Percentiles rank a stretch among this genome's conserved stretches.
Evolutionary conservation across 2,329 filamentous ascomycete genomes (phyloP).

Genomic region (Sporothrix inflata): DNA sequence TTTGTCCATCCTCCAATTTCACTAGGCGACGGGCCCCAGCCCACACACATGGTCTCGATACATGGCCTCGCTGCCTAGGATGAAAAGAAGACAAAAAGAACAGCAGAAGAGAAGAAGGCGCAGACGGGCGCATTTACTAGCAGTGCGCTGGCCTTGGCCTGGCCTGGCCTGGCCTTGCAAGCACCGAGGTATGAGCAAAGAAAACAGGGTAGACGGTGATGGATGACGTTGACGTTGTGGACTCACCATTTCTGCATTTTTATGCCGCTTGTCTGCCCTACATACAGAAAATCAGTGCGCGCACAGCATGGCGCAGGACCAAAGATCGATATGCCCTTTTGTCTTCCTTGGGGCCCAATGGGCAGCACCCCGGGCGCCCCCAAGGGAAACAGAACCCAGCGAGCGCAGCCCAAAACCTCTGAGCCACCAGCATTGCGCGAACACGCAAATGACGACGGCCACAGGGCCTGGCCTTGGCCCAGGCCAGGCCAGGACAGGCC

Average conservation of each 20-base stretch:
- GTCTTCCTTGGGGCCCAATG: background rate
- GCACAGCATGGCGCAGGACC: background rate
- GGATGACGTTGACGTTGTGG: slow-evolving; percentile 1
- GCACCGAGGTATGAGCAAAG: background rate
- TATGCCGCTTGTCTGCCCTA: background rate
- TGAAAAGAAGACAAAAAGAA: background rate
- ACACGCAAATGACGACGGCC: background rate
- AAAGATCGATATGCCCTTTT: slow-evolving; percentile 3
- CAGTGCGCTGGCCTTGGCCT: background rate
- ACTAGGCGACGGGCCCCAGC: background rate
- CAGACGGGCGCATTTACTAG: background rate
- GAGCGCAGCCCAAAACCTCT: background rate
- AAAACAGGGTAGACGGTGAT: background rate
- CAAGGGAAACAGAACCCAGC: background rate
- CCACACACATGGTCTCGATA: background rate
- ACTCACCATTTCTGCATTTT: background rate
- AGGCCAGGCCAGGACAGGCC: background rate
- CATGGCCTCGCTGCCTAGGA: background rate
- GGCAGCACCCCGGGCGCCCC: background rate
- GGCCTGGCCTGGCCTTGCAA: background rate
- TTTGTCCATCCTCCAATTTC: background rate
- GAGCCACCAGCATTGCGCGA: background rate
- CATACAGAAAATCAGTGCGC: background rate
- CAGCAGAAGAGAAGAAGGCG: background rate
- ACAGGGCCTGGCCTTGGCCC: background rate